phyloP scores from a whole-genome alignment of 805 yeast genomes.

The Kodamaea jinghongensis region DNA sequence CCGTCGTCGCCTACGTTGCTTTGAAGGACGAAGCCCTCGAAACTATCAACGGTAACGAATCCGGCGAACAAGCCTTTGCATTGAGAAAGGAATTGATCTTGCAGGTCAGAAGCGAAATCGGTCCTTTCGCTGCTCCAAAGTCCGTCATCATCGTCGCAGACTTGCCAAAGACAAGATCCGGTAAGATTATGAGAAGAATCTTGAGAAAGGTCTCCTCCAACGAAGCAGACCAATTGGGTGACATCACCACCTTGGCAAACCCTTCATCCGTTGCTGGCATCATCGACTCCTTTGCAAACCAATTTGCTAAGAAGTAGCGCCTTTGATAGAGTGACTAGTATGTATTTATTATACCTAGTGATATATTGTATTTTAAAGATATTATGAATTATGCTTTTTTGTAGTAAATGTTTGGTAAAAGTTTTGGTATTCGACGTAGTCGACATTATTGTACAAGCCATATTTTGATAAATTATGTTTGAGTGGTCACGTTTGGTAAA shows the following conservation, averaged over 20 bases:
- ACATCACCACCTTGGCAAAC: slow-evolving; percentile 72
- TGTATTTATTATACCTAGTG: background rate
- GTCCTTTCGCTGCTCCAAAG: slow-evolving; percentile 86
- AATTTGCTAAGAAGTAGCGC: slow-evolving; percentile 40
- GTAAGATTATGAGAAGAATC: slow-evolving; percentile 85
- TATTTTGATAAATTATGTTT: no score
- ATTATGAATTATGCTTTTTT: no score
- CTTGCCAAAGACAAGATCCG: slow-evolving; percentile 83
- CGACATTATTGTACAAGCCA: no score
- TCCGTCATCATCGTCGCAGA: slow-evolving; percentile 68
- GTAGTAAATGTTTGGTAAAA: no score
- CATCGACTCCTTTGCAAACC: slow-evolving; percentile 42
- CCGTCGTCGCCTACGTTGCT: slow-evolving; percentile 79
- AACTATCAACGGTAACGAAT: slow-evolving; percentile 25
- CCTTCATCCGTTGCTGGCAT: slow-evolving; percentile 70
- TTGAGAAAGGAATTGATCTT: slow-evolving; percentile 62
- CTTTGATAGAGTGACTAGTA: background rate
- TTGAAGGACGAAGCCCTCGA: slow-evolving; percentile 51
- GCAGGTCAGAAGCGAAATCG: slow-evolving; percentile 75
- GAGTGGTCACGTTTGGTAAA: no score
- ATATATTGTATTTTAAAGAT: no score
- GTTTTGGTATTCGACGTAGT: no score
- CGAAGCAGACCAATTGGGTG: slow-evolving; percentile 81
- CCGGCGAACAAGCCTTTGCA: slow-evolving; percentile 46
- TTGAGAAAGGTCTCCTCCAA: slow-evolving; percentile 71